Base-by-base conservation (phyloP, 1,139 yeast genomes). In the Arxiozyma slooffiae region DNA sequence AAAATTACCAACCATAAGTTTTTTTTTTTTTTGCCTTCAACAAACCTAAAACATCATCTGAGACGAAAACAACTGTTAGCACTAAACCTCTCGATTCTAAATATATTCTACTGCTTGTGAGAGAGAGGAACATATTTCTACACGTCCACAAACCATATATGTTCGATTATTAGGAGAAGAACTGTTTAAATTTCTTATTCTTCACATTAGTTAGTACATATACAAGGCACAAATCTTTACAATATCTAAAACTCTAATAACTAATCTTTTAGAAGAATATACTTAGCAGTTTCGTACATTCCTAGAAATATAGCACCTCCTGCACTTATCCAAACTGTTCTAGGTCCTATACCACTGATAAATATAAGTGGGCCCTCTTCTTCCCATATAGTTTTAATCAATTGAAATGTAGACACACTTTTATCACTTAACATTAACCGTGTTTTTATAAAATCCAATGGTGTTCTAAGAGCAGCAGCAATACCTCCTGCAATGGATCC, bases 281-380 rank as follows among this genome's bases (percentile, higher is more conserved):
- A 58, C 52, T 74, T 80, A 4, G 84, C 90, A 23, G 83, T 69
- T 67, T 92, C 98, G 63, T 92, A 92, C 53, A 88, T 87, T 3
- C 99, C 99, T 52, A 92, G 74, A 71, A 94, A 92, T 38, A 94
- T 88, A 34, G 97, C 96, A 20, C 99, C 99, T 18, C 99, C 99
- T 4, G 95, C 94, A 71, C 95, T 83, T 54, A 92, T 92, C 98
- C 98, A 92, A 79, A 86, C 77, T 0, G 97, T 89, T 65, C 98
- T 75, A 2, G 98, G 97, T 0, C 95, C 97, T 41, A 90, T 76
- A 5, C 98, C 98, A 48, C 78, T 78, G 64, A 80, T 77, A 57
- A 92, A 87, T 1, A 85, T 89, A 8, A 64, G 57, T 47, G 71
- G 67, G 0, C 95, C 95, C 61, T 86, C 95, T 49, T 83, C 87